Base-by-base conservation (phyloP, 1,139 yeast genomes). In the Yamadazyma friedrichii region DNA sequence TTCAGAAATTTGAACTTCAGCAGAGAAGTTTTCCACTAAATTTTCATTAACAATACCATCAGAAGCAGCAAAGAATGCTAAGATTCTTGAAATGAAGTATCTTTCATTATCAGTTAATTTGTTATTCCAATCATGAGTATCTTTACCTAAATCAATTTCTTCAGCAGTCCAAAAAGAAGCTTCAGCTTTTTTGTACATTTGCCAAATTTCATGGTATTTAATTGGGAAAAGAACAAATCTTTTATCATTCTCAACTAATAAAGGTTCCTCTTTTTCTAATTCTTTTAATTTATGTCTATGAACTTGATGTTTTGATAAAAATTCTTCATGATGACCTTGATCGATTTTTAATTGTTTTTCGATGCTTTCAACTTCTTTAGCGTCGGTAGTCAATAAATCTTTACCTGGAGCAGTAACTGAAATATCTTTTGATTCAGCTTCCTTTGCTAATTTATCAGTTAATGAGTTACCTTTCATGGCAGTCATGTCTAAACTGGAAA, bases 121-220 rank as follows among this genome's bases (percentile, higher is more conserved):
- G 67, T 84, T 74, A 60, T 87, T 88, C 96, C 98, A 91, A 70
- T 93, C 98, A 57, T 77, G 78, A 49, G 77, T 62, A 64, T 93
- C 99, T 74, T 93, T 93, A 48, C 95, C 83, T 54, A 93, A 77
- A 66, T 93, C 99, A 54, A 94, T 89, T 72, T 93, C 99, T 74
- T 93, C 99, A 42, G 98, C 97, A 39, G 98, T 93, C 99, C 99
- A 93, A 78, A 93, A 93, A 10, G 97, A 88, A 17, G 98, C 98
- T 74, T 93, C 98, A 33, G 98, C 97, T 71, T 91, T 89, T 76
- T 93, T 93, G 73, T 93, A 93, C 79, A 95, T 93, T 66, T 91
- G 96, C 98, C 98, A 93, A 59, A 94, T 87, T 71, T 93, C 98
- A 64, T 91, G 94, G 73, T 89, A 94, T 70, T 88, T 87, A 70